These are phyloP conservation scores for Aeschynomene evenia DNA, from an alignment of 306 rosid species.

Conservation along the genomic window DNA sequence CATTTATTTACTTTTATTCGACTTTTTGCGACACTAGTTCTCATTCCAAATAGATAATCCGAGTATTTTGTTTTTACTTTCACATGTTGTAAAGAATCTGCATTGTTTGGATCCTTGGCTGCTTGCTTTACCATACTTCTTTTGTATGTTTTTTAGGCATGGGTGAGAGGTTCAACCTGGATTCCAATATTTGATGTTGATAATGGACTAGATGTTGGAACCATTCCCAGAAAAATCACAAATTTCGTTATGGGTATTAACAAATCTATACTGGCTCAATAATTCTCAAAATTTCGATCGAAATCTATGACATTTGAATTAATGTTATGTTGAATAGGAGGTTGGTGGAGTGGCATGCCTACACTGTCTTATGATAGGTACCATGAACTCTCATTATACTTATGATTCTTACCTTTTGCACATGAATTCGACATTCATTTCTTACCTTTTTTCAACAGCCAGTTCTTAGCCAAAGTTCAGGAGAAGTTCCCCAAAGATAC, in stretches of 20 bases:
- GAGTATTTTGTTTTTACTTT: background rate
- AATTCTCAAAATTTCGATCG: conserved; percentile 2
- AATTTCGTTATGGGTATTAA: conserved; percentile 77
- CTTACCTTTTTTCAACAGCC: conserved; percentile 48
- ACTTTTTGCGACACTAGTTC: background rate
- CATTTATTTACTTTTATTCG: background rate
- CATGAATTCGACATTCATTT: conserved; percentile 21
- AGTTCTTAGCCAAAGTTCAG: conserved; percentile 66
- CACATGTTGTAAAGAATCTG: background rate
- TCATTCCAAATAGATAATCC: conserved; percentile 12
- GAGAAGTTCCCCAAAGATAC: conserved; percentile 78
- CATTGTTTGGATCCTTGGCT: conserved; percentile 12
- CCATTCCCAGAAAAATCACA: conserved; percentile 62
- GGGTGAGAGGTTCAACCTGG: conserved; percentile 92
- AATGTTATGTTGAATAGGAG: conserved; percentile 53
- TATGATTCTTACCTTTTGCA: conserved; percentile 7
- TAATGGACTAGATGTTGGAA: conserved; percentile 54
- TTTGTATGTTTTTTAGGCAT: conserved; percentile 61
- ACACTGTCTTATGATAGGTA: conserved; percentile 73
- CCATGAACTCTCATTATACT: conserved; percentile 6
- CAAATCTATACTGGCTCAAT: conserved; percentile 3
- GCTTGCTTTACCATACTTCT: conserved; percentile 17
- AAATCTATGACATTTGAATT: conserved; percentile 30
- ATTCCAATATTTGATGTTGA: conserved; percentile 83
- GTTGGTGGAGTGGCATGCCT: conserved; percentile 98